phyloP scores from a whole-genome alignment of 2,329 filamentous ascomycete species.

The Tolypocladium guangdongense region DNA sequence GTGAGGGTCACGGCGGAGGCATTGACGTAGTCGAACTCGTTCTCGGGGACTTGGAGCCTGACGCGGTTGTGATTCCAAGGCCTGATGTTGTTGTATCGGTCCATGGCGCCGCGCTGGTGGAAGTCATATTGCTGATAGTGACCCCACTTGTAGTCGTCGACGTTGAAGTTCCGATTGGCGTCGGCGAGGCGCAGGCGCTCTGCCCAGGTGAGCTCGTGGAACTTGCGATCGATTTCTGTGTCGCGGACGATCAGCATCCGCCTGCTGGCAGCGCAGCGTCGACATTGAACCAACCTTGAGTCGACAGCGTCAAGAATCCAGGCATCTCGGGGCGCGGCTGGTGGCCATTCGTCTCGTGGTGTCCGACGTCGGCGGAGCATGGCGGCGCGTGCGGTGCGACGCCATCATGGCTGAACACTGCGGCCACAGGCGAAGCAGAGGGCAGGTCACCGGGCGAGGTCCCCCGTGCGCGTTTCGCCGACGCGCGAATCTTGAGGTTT shows the following conservation, averaged over 20 bases:
- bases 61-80: conserved; percentile 83
- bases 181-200: conserved; percentile 37
- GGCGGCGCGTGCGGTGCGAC: conserved; percentile 8
- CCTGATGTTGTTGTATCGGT: conserved; percentile 83
- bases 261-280: not conserved
- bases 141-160: conserved; percentile 22
- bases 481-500: conserved; percentile 31
- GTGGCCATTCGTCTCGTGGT: conserved; percentile 1
- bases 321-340: conserved; percentile 20
- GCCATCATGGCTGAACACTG: conserved; percentile 26
- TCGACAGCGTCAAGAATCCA: conserved; percentile 25
- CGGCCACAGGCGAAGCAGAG: conserved; percentile 16
- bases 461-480: conserved; percentile 33
- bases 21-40: conserved; percentile 69
- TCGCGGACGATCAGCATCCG: conserved; percentile 3
- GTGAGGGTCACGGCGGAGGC: conserved; percentile 58
- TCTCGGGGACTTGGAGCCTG: conserved; percentile 65
- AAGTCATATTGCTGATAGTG: conserved; percentile 22
- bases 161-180: conserved; percentile 23
- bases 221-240: conserved; percentile 38
- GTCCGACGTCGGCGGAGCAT: conserved; percentile 11
- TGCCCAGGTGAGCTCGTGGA: conserved; percentile 41
- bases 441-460: conserved; percentile 26
- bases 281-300: conserved; percentile 19
- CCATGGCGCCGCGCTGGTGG: conserved; percentile 34